Evolutionary conservation across 768 basidiomycete genomes (phyloP), one percentile per base, ranked within the genome.

Genomic region (Psilocybe cyanescens): DNA sequence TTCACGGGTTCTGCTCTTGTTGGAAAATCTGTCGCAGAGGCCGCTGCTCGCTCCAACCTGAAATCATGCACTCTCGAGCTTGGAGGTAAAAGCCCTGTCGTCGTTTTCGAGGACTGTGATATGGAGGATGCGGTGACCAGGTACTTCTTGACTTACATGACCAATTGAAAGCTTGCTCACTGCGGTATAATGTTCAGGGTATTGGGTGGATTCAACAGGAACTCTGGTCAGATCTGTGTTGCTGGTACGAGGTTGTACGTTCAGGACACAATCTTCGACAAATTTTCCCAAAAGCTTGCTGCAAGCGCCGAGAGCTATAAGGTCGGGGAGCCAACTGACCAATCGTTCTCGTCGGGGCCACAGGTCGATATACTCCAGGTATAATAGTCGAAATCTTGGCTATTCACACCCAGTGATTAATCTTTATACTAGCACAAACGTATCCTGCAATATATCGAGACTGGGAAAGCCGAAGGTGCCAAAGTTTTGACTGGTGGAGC

Each of bases 1-100:
- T 92, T 92, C 75, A 93, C 92, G 1, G 91, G 91, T 3, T 86
- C 85, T 50, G 90, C 89, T 7, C 74, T 85, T 44, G 83, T 84
- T 35, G 92, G 92, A 4, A 84, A 89, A 45, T 83, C 80, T 62
- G 81, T 93, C 71, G 75, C 89, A 75, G 81, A 88, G 65, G 88
- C 89, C 3, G 83, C 91, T 1, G 80, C 89, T 0, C 79, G 84
- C 67, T 83, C 82, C 41, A 94, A 93, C 70, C 70, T 93, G 67
- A 94, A 94, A 76, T 80, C 81, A 57, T 86, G 88, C 51, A 86
- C 88, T 11, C 81, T 90, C 54, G 89, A 91, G 73, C 80, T 91
- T 12, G 90, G 89, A n/a, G 88, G 87, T 35, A 88, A 89, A 78
- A 81, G 76, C 55, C 84, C 84, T 8, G 81, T 74, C 37, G 79